Evolutionary conservation across 208 protist genomes (phyloP).

Genomic region (Trypanosoma cruzi): DNA sequence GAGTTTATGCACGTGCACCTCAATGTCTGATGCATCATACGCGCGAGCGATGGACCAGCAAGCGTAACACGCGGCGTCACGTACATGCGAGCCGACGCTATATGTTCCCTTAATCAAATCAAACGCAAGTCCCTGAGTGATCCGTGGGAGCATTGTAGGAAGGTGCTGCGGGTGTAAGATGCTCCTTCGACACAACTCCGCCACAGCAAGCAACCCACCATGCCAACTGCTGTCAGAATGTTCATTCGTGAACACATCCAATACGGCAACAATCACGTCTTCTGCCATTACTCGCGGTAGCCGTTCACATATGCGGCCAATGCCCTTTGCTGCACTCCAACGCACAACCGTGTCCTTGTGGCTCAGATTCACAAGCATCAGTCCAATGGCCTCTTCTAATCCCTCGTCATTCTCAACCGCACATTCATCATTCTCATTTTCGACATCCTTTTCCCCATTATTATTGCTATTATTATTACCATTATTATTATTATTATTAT

Average conservation of each 20-base stretch:
- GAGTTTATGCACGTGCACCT: conserved; percentile 76
- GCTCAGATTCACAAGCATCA: conserved; percentile 67
- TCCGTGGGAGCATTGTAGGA: conserved; percentile 58
- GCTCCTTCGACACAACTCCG: conserved; percentile 96
- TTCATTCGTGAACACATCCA: conserved; percentile 68
- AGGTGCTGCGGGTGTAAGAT: conserved; percentile 90
- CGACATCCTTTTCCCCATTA: conserved; percentile 1
- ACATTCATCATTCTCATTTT: conserved; percentile 31
- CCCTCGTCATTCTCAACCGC: conserved; percentile 65
- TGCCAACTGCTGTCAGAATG: conserved; percentile 92
- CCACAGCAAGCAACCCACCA: conserved; percentile 95
- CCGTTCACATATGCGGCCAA: conserved; percentile 94
- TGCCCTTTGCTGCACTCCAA: conserved; percentile 97
- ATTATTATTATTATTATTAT: conserved; percentile 1
- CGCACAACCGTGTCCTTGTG: conserved; percentile 96
- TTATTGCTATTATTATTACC: not conserved
- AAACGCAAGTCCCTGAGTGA: conserved; percentile 90
- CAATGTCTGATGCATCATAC: conserved; percentile 93
- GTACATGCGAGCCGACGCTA: conserved; percentile 97
- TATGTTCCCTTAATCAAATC: conserved; percentile 95
- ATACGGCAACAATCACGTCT: conserved; percentile 88
- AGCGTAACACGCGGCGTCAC: conserved; percentile 98
- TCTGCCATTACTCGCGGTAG: conserved; percentile 89
- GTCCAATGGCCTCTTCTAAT: conserved; percentile 77
- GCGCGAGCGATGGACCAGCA: conserved; percentile 98